Percentiles rank a stretch among this genome's conserved stretches.
These are phyloP conservation scores for Fusarium denticulatum DNA, from an alignment of 2,329 filamentous ascomycete species.

Conservation along the genomic window DNA sequence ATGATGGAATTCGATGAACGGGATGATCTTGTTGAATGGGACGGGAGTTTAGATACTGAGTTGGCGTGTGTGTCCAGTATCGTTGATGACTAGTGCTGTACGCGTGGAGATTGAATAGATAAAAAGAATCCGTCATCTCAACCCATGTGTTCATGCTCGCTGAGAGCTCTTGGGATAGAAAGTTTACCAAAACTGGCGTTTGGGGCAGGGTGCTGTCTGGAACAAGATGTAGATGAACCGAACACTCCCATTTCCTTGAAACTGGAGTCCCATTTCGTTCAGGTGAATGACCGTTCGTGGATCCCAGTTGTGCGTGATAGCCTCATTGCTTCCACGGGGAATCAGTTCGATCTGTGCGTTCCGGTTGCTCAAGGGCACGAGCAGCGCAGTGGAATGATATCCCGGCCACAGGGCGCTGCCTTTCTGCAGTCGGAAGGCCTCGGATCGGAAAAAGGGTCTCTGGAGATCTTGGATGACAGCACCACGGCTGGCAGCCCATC, in stretches of 20 bases:
- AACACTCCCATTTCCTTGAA: conserved; percentile 28
- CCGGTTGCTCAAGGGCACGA: conserved; percentile 27
- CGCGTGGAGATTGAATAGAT: background rate
- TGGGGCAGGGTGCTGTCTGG: background rate
- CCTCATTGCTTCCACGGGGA: conserved; percentile 14
- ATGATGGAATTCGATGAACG: conserved; percentile 23
- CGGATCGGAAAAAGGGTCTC: conserved; percentile 20
- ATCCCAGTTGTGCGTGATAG: conserved; percentile 18
- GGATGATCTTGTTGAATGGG: background rate
- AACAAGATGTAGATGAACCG: conserved; percentile 36
- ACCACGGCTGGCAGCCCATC: conserved; percentile 7
- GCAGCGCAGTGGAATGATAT: conserved; percentile 2
- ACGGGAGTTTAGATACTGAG: background rate
- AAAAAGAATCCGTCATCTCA: background rate
- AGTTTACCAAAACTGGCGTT: background rate
- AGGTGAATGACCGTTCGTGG: conserved; percentile 28
- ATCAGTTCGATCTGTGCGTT: conserved; percentile 17
- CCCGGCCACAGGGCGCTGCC: conserved; percentile 28
- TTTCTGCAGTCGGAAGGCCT: conserved; percentile 31
- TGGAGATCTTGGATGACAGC: conserved; percentile 22
- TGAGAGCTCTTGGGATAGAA: background rate
- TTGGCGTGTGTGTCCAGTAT: background rate
- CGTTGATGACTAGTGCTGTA: background rate
- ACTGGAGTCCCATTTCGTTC: conserved; percentile 29
- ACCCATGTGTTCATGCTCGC: background rate